Conservation (phyloP, 306 rosid species). For the Dalbergia oliveri region DNA sequence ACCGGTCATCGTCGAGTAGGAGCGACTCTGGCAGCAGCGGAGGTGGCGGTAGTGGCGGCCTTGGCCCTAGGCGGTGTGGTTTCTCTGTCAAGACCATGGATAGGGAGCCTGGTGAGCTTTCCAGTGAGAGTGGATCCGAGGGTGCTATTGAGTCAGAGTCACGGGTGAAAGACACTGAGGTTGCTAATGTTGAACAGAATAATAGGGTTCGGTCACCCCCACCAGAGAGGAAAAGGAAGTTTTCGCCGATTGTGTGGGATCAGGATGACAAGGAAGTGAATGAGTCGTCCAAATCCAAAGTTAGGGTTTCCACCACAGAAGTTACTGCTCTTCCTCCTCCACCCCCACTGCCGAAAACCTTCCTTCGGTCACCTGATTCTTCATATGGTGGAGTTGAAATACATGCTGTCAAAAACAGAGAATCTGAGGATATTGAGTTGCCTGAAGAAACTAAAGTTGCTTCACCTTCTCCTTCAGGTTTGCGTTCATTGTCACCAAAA, state of each 20-base stretch:
- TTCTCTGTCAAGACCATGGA: slow-evolving; percentile 62
- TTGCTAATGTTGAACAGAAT: slow-evolving; percentile 55
- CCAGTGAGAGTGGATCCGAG: slow-evolving; percentile 95
- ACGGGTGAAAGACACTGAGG: slow-evolving; percentile 52
- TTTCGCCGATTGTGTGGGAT: slow-evolving; percentile 95
- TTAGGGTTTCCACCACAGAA: slow-evolving; percentile 48
- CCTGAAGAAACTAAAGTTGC: slow-evolving; percentile 43
- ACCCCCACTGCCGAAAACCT: slow-evolving; percentile 60
- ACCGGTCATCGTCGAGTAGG: slow-evolving; percentile 65
- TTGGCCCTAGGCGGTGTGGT: slow-evolving; percentile 68
- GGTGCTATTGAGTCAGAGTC: slow-evolving; percentile 76
- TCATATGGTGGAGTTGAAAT: slow-evolving; percentile 56
- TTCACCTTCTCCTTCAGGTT: slow-evolving; percentile 41
- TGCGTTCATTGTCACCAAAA: slow-evolving; percentile 50
- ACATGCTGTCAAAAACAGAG: slow-evolving; percentile 50
- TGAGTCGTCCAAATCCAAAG: slow-evolving; percentile 54
- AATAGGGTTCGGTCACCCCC: slow-evolving; percentile 59
- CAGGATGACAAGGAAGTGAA: slow-evolving; percentile 73
- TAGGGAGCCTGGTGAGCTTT: slow-evolving; percentile 95
- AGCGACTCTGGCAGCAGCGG: slow-evolving; percentile 77
- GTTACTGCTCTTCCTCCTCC: slow-evolving; percentile 62
- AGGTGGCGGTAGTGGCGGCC: slow-evolving; percentile 43
- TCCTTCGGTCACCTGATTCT: slow-evolving; percentile 56
- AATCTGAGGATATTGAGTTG: slow-evolving; percentile 44
- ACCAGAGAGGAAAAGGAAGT: slow-evolving; percentile 80